Conservation (phyloP, 306 rosid species). For the Astragalus membranaceus region DNA sequence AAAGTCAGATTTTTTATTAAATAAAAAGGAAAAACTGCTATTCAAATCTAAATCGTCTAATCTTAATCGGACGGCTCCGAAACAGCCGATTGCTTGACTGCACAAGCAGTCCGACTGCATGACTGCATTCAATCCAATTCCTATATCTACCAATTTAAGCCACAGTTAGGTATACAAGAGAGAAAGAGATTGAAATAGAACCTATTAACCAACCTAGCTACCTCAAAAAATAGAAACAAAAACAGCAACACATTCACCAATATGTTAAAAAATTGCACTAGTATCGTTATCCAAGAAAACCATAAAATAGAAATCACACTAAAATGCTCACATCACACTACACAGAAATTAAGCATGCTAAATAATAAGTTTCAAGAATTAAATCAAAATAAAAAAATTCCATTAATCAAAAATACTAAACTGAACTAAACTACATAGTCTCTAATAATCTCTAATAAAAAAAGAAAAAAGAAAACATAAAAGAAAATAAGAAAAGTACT, state of each 20-base stretch:
- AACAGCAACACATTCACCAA: conserved; percentile 8
- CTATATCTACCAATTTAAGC: background rate
- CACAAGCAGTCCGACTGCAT: no score
- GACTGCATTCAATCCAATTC: no score
- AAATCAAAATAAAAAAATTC: conserved; percentile 14
- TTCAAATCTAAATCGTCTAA: no score
- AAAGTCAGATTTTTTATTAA: no score
- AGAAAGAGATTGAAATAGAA: background rate
- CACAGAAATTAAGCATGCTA: background rate
- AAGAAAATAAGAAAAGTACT: background rate
- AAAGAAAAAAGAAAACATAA: background rate
- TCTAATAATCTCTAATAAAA: background rate
- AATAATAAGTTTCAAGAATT: background rate
- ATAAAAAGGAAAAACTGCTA: no score
- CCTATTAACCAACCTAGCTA: background rate
- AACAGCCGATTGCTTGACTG: no score
- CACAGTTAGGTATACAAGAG: background rate
- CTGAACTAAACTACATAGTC: conserved; percentile 6
- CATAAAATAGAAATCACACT: background rate
- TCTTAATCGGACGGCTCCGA: no score
- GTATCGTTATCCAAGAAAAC: background rate
- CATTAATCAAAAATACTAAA: conserved; percentile 27
- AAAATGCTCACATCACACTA: background rate
- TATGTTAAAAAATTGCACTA: background rate
- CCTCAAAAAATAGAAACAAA: conserved; percentile 3